Base-by-base conservation (phyloP, 1,284 basidiomycete species). In the Fomitiporia mediterranea region DNA sequence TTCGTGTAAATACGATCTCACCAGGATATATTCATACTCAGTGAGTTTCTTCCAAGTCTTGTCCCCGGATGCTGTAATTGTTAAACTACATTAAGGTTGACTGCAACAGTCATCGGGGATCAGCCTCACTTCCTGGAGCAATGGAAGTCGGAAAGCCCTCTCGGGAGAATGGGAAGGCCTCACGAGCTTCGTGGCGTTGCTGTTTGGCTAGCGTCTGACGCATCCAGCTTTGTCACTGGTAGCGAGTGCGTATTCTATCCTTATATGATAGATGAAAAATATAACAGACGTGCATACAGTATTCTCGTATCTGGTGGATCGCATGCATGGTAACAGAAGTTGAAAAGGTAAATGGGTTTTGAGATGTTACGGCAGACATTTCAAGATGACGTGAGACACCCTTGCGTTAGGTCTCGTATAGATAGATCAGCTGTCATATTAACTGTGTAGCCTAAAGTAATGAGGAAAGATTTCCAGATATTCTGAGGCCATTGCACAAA, bases 151-250 rank as follows among this genome's bases (percentile, higher is more conserved):
- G 67, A 83, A 69, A 91, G 90, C 67, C 90, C 89, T 1, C 72
- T 91, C 61, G 86, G 86, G 2, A 77, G 90, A 17, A 77, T 91
- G 27, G 89, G 89, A 32, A 73, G 86, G 11, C 80, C 85, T 0
- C 86, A 91, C 65, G 89, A 92, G 68, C 68, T 91, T 64, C 78
- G 89, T 3, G 89, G 89, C n/a, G 88, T 89, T 0, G 75, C 83
- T 42, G 72, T 81, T 13, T 91, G 89, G 89, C 74, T 91, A n/a
- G 86, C 87, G 34, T 86, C 84, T 58, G 86, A 88, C 59, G 84
- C 86, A 44, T 87, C 84, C 3, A 86, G 77, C 35, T 89, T 84
- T 66, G 88, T 86, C 63, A 89, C 86, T 0, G 86, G 86, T 38
- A 74, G 73, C 84, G 84, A 89, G 86, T 88, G 65, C 63, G 83